Evolutionary conservation across 768 basidiomycete species (phyloP).

Genomic region (Panus rudis): DNA sequence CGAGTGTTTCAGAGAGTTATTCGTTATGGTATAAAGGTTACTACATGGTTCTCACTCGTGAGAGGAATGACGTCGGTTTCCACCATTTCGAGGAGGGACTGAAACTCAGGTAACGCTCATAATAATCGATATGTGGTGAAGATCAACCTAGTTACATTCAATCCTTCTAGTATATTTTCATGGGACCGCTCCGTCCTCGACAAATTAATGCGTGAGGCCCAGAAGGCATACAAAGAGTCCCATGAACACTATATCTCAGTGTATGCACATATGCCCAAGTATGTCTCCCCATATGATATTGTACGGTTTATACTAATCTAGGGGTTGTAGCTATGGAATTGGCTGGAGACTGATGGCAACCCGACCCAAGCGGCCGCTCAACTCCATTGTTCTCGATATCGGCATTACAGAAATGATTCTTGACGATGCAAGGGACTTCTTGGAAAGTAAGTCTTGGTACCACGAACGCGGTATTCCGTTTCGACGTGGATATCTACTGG

Average conservation of each 20-base stretch:
- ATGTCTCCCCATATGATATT: too few relatives aligned
- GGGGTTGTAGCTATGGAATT: too few relatives aligned
- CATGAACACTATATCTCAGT: conserved; percentile 46
- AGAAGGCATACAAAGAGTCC: conserved; percentile 40
- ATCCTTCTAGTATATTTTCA: too few relatives aligned
- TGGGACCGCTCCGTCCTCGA: too few relatives aligned
- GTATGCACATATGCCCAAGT: conserved; percentile 31
- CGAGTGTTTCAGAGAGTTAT: conserved; percentile 18
- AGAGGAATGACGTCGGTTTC: conserved; percentile 27
- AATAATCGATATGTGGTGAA: too few relatives aligned
- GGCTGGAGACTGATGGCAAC: conserved; percentile 43
- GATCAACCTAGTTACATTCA: too few relatives aligned
- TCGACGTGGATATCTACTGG: conserved; percentile 73
- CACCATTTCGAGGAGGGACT: too few relatives aligned
- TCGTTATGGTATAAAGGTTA: conserved; percentile 41
- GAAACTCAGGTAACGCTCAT: too few relatives aligned
- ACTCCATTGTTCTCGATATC: conserved; percentile 64
- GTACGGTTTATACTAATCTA: too few relatives aligned
- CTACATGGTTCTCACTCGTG: conserved; percentile 26
- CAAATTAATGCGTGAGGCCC: conserved; percentile 51
- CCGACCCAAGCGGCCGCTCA: conserved; percentile 57
- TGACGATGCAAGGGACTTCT: conserved; percentile 65
- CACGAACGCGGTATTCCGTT: conserved; percentile 69
- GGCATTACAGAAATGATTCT: conserved; percentile 60
- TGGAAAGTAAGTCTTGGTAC: conserved; percentile 68